A percentile compares a stretch with the other conserved stretches of the same genome.
Conservation (phyloP, 345 rosid species). For the Hibiscus tridactylites region DNA sequence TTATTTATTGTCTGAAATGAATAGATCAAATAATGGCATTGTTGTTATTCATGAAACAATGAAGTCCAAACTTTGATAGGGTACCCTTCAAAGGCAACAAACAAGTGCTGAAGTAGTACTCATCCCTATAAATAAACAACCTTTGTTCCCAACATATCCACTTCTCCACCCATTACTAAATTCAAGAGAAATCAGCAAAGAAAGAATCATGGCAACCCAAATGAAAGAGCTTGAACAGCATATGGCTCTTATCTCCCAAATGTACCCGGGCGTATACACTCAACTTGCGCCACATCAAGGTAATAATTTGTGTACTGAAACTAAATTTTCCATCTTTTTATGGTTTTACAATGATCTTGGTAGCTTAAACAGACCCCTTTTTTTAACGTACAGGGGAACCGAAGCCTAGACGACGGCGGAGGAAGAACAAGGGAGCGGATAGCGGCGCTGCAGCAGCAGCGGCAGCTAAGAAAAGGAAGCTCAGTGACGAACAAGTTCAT, state of each 20-base stretch:
- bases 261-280: conserved; percentile 43
- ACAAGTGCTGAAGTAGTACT: conserved; percentile 10
- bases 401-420: conserved; percentile 52
- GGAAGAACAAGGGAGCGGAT: conserved; percentile 45
- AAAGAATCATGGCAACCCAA: conserved; percentile 2
- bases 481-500: conserved; percentile 53
- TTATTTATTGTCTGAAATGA: not conserved
- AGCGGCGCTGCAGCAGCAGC: not conserved
- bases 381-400: conserved; percentile 23
- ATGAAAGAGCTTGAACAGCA: conserved; percentile 36
- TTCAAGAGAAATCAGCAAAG: not conserved
- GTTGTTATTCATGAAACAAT: not conserved
- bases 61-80: conserved; percentile 8
- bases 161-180: conserved; percentile 14
- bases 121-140: conserved; percentile 28
- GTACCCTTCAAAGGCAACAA: not conserved
- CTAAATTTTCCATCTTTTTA: not conserved
- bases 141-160: conserved; percentile 21
- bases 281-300: conserved; percentile 54
- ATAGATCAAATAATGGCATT: conserved; percentile 17
- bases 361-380: not conserved
- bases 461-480: conserved; percentile 58
- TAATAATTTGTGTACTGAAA: conserved; percentile 13
- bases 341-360: not conserved
- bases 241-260: conserved; percentile 46